phyloP scores from a whole-genome alignment of 345 rosid species.

The Abelmoschus esculentus region DNA sequence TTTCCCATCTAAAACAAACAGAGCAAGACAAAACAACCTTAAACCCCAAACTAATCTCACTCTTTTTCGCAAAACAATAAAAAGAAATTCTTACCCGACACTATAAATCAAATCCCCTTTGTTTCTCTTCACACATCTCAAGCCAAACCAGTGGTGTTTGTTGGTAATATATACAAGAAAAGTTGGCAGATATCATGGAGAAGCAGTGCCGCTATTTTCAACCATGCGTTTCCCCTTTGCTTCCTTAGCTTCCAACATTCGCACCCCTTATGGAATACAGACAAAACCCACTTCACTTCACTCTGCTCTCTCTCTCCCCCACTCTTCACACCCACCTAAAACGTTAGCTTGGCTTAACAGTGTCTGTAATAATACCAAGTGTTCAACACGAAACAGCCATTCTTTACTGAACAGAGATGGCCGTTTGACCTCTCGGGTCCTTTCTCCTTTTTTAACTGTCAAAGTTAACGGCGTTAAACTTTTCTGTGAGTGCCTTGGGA shows the following conservation, averaged over 20 bases:
- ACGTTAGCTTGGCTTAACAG: too few relatives aligned
- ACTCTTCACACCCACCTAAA: too few relatives aligned
- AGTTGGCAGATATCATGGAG: conserved; percentile 11
- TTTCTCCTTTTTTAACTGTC: neutral
- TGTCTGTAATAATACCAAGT: too few relatives aligned
- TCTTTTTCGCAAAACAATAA: neutral
- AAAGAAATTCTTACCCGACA: conserved; percentile 2
- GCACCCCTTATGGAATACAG: conserved; percentile 29
- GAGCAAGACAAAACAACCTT: conserved; percentile 13
- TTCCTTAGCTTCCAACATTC: conserved; percentile 53
- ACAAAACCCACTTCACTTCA: conserved; percentile 29
- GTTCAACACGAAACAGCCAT: neutral
- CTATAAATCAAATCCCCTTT: neutral
- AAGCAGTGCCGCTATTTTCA: conserved; percentile 62
- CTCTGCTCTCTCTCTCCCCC: too few relatives aligned
- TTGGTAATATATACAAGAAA: neutral
- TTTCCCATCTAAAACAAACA: conserved; percentile 14
- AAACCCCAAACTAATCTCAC: conserved; percentile 3
- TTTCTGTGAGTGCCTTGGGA: neutral
- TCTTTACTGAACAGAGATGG: neutral
- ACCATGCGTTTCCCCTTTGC: conserved; percentile 41
- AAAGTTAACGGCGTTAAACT: conserved; percentile 6
- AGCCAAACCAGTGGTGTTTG: neutral
- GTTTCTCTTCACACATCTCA: neutral
- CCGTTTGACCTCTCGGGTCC: neutral